Evolutionary conservation across 2,329 filamentous ascomycete genomes (phyloP).

Genomic region (Paecilomyces fulvus): DNA sequence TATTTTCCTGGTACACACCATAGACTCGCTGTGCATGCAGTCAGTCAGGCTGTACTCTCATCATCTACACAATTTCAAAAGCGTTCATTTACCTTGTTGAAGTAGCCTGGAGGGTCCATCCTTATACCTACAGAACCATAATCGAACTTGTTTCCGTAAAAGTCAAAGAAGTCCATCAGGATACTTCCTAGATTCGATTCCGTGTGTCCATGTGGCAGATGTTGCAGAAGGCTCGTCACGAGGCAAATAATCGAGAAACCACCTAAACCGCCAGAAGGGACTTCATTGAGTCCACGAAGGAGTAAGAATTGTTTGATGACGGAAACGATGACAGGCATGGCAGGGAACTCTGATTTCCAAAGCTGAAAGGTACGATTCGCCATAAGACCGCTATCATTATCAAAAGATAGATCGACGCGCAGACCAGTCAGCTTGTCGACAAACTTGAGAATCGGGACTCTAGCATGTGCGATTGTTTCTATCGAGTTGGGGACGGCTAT

Average conservation of each 20-base stretch:
- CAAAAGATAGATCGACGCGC: slow-evolving; percentile 88
- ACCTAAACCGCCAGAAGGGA: slow-evolving; percentile 81
- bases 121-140: slow-evolving; percentile 62
- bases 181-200: slow-evolving; percentile 68
- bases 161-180: slow-evolving; percentile 77
- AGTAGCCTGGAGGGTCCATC: slow-evolving; percentile 64
- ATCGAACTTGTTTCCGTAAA: slow-evolving; percentile 80
- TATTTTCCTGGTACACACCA: slow-evolving; percentile 45
- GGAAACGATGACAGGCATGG: slow-evolving; percentile 78
- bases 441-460: slow-evolving; percentile 89
- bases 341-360: slow-evolving; percentile 74
- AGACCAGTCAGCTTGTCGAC: slow-evolving; percentile 68
- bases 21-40: slow-evolving; percentile 21
- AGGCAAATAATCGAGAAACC: slow-evolving; percentile 93
- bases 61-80: neutral
- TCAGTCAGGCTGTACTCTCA: neutral
- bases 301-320: slow-evolving; percentile 86
- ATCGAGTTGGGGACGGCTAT: slow-evolving; percentile 53
- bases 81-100: slow-evolving; percentile 57
- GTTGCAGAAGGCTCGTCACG: slow-evolving; percentile 78
- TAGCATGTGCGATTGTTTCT: slow-evolving; percentile 63
- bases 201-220: slow-evolving; percentile 62
- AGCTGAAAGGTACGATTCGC: slow-evolving; percentile 71
- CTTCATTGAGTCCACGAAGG: slow-evolving; percentile 86
- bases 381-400: slow-evolving; percentile 72